Conservation (phyloP, 2,329 filamentous ascomycete genomes). For the Sporothrix pseudoabietina region DNA sequence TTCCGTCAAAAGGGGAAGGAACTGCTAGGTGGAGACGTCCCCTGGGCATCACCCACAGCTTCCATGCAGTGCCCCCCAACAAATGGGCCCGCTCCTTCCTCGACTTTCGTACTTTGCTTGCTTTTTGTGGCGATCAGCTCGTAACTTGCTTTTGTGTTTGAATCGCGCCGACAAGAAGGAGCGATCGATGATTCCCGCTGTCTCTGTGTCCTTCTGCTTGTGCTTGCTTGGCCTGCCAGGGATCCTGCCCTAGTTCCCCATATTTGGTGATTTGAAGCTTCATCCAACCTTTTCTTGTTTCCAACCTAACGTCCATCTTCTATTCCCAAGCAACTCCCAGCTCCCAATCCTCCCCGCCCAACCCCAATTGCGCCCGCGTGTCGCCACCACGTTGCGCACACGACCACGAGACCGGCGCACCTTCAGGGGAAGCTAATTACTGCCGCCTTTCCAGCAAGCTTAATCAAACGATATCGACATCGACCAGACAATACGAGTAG, state of each 20-base stretch:
- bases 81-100: background rate
- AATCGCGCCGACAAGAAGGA: background rate
- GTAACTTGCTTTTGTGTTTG: slow-evolving; percentile 2
- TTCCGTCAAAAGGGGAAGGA: slow-evolving; percentile 3
- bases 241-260: background rate
- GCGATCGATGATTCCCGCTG: background rate
- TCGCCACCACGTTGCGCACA: background rate
- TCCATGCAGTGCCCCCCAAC: background rate
- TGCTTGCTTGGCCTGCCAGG: background rate
- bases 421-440: background rate
- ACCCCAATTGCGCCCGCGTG: background rate
- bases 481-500: background rate
- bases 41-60: background rate
- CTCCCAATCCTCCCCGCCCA: background rate
- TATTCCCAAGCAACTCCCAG: background rate
- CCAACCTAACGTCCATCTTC: slow-evolving; percentile 2
- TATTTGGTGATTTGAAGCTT: slow-evolving; percentile 5
- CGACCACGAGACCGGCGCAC: background rate
- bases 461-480: too few species aligned
- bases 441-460: background rate
- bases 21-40: background rate
- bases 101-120: background rate
- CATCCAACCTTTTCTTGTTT: background rate
- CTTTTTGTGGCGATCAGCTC: background rate
- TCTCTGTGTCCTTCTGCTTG: background rate